phyloP scores from a whole-genome alignment of 2,329 filamentous ascomycete species.

The Colletotrichum lentis region DNA sequence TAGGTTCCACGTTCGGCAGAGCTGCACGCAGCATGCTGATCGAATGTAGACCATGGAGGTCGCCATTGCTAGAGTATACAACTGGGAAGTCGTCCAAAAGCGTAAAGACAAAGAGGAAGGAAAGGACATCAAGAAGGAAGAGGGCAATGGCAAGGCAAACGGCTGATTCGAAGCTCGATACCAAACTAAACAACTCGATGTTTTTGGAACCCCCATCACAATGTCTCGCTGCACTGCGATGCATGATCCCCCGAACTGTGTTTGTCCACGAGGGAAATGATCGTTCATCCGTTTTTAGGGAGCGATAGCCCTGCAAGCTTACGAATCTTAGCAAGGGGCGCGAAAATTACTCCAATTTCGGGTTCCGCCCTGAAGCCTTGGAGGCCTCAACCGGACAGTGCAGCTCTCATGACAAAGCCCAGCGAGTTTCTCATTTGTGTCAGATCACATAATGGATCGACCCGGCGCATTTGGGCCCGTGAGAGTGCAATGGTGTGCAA shows the following conservation, averaged over 20 bases:
- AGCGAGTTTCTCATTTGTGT: neutral
- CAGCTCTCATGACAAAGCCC: conserved; percentile 1
- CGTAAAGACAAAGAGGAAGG: conserved; percentile 85
- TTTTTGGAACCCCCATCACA: conserved; percentile 2
- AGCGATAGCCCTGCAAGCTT: conserved; percentile 3
- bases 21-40: conserved; percentile 28
- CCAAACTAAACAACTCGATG: conserved; percentile 29
- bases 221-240: neutral
- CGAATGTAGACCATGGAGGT: conserved; percentile 87
- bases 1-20: conserved; percentile 53
- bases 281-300: neutral
- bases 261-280: neutral
- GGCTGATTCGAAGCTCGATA: conserved; percentile 40
- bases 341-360: conserved; percentile 14
- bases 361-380: neutral
- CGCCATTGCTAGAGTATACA: conserved; percentile 95
- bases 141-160: conserved; percentile 50
- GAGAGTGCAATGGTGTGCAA: neutral
- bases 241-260: neutral
- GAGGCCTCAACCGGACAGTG: neutral
- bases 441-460: conserved; percentile 14
- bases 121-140: conserved; percentile 51
- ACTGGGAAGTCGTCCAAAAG: conserved; percentile 97
- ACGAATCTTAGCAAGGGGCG: conserved; percentile 7
- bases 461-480: neutral